Evolutionary conservation across 192 early-diverging fungal species (phyloP).

Genomic region (Linnemannia schmuckeri): DNA sequence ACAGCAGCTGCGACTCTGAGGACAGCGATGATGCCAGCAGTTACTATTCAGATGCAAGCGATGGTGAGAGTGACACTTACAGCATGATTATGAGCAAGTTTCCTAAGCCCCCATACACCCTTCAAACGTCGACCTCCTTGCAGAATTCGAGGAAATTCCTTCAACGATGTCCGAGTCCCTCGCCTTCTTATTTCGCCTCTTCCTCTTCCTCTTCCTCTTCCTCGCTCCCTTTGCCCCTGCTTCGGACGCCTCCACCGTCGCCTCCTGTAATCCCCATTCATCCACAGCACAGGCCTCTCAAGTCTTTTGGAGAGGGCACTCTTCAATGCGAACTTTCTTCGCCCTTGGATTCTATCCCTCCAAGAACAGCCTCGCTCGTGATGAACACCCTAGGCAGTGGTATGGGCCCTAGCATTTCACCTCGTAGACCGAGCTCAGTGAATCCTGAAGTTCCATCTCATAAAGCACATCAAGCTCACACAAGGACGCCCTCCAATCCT

Average conservation of each 20-base stretch:
- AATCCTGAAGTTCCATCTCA: background rate
- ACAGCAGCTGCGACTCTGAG: slow-evolving; percentile 2
- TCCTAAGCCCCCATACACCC: background rate
- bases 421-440: background rate
- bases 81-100: background rate
- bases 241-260: no score
- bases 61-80: background rate
- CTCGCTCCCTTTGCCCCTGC: background rate
- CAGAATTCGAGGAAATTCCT: background rate
- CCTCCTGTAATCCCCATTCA: background rate
- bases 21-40: background rate
- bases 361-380: background rate
- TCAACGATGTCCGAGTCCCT: no score
- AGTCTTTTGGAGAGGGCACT: background rate
- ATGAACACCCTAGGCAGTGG: no score
- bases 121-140: background rate
- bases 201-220: slow-evolving; percentile 1
- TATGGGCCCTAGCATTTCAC: background rate
- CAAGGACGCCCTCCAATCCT: background rate
- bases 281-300: background rate
- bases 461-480: background rate
- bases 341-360: background rate
- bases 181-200: background rate
- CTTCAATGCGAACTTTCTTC: background rate
- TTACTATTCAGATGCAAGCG: background rate